phyloP scores from a whole-genome alignment of 2,329 filamentous ascomycete genomes.

The Nothophoma quercina region DNA sequence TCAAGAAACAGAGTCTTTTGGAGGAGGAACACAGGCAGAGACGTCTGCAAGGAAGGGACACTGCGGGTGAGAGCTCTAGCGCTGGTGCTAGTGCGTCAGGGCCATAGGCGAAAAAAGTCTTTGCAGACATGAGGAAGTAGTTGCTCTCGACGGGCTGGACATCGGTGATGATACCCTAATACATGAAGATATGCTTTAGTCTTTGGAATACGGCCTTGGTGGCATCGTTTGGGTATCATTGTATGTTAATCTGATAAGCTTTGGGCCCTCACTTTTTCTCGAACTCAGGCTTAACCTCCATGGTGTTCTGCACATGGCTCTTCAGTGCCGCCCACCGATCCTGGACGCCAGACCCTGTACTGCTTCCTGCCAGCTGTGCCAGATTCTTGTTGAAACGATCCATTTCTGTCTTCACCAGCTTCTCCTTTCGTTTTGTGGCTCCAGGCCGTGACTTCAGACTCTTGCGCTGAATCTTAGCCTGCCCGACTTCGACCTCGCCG shows the following conservation, averaged over 20 bases:
- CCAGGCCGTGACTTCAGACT: slow-evolving; percentile 73
- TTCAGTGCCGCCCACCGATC: slow-evolving; percentile 80
- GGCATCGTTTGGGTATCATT: slow-evolving; percentile 11
- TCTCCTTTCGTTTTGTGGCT: slow-evolving; percentile 83
- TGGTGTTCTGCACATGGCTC: slow-evolving; percentile 82
- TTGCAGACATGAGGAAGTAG: too few relatives aligned
- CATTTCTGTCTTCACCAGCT: slow-evolving; percentile 79
- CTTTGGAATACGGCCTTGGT: too few relatives aligned
- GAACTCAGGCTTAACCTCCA: slow-evolving; percentile 88
- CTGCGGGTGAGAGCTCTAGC: slow-evolving; percentile 11
- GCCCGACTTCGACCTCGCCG: slow-evolving; percentile 46
- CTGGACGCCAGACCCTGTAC: slow-evolving; percentile 28
- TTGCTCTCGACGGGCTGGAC: too few relatives aligned
- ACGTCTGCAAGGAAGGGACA: slow-evolving; percentile 10
- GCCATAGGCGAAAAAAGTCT: too few relatives aligned
- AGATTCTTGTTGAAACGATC: slow-evolving; percentile 84
- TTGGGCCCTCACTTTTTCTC: slow-evolving; percentile 23
- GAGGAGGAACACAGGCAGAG: slow-evolving; percentile 57
- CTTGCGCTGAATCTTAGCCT: slow-evolving; percentile 74
- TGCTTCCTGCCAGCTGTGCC: slow-evolving; percentile 69
- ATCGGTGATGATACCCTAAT: too few relatives aligned
- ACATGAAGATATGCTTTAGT: too few relatives aligned
- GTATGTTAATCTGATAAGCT: background rate
- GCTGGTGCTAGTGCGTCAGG: background rate
- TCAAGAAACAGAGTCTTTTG: slow-evolving; percentile 75